phyloP scores from a whole-genome alignment of 148 eudicot species.

The Chenopodium suecicum region DNA sequence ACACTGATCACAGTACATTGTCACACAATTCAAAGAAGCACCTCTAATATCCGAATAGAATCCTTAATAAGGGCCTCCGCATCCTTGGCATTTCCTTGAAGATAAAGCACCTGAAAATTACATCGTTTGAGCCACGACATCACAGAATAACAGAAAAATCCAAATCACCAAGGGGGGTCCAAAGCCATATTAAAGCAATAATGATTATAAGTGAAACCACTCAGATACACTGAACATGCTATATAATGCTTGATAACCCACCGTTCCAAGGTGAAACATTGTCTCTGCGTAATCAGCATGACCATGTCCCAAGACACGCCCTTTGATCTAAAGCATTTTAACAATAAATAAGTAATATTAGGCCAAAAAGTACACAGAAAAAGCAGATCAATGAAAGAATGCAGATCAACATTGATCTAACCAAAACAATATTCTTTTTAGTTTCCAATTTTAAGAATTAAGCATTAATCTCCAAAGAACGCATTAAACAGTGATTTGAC shows the following conservation, averaged over 20 bases:
- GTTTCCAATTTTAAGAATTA: background rate
- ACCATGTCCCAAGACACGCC: conserved; percentile 76
- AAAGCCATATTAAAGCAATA: background rate
- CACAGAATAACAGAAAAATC: background rate
- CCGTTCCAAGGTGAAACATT: conserved; percentile 94
- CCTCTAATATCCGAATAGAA: conserved; percentile 86
- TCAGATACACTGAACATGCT: background rate
- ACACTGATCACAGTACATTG: conserved; percentile 6
- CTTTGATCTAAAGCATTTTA: conserved; percentile 62
- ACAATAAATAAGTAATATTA: background rate
- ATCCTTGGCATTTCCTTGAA: conserved; percentile 73
- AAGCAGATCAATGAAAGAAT: background rate
- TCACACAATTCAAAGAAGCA: conserved; percentile 18
- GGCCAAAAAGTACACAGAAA: background rate
- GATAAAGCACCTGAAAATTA: conserved; percentile 59
- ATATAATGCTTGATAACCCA: conserved; percentile 28
- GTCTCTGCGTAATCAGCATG: conserved; percentile 92
- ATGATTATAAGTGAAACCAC: background rate
- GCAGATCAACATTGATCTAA: background rate
- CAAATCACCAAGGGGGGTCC: background rate
- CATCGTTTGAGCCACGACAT: conserved; percentile 12
- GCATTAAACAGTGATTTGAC: background rate
- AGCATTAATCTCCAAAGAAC: conserved; percentile 59
- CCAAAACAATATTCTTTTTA: background rate
- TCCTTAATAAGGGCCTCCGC: conserved; percentile 67